A percentile compares a stretch with the other conserved stretches of the same genome.
Evolutionary conservation across 108 stramenopile genomes (phyloP).

Genomic region (Pseudonitzschia multiseries): DNA sequence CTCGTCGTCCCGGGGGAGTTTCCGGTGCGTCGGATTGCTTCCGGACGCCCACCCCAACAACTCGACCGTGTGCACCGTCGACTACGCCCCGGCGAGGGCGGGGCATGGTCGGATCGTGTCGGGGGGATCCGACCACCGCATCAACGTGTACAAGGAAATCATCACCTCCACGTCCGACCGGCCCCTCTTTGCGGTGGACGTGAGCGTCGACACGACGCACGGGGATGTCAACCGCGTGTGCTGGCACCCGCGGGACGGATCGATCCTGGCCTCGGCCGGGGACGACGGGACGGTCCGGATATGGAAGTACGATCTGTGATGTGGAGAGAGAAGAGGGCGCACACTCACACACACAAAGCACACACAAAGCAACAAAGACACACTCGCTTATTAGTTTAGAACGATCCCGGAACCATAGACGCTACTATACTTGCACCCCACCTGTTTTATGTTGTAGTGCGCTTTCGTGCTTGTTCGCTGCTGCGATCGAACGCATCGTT

Average conservation of each 20-base stretch:
- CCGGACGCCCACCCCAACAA: slow-evolving; percentile 57
- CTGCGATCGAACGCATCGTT: no score
- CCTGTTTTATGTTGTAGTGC: no score
- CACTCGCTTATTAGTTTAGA: no score
- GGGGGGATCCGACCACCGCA: slow-evolving; percentile 82
- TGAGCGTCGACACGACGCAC: slow-evolving; percentile 50
- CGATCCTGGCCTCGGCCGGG: slow-evolving; percentile 72
- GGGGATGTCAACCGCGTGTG: slow-evolving; percentile 95
- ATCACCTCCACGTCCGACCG: slow-evolving; percentile 50
- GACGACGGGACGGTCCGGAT: slow-evolving; percentile 90
- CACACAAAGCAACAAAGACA: no score
- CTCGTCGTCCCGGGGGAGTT: slow-evolving; percentile 43
- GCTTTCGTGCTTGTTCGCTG: background rate
- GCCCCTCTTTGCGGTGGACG: slow-evolving; percentile 68
- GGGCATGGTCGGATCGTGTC: slow-evolving; percentile 82
- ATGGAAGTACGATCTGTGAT: slow-evolving; percentile 62
- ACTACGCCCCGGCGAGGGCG: slow-evolving; percentile 77
- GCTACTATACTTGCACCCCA: no score
- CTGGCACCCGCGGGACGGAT: slow-evolving; percentile 90
- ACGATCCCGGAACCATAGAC: no score
- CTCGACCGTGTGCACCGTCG: slow-evolving; percentile 64
- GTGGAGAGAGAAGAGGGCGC: background rate
- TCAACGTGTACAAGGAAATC: slow-evolving; percentile 80
- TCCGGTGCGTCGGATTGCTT: slow-evolving; percentile 74
- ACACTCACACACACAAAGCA: no score